Percentiles rank a stretch among this genome's conserved stretches.
Conservation (phyloP, 768 basidiomycete species). For the Lentinula detonsa region DNA sequence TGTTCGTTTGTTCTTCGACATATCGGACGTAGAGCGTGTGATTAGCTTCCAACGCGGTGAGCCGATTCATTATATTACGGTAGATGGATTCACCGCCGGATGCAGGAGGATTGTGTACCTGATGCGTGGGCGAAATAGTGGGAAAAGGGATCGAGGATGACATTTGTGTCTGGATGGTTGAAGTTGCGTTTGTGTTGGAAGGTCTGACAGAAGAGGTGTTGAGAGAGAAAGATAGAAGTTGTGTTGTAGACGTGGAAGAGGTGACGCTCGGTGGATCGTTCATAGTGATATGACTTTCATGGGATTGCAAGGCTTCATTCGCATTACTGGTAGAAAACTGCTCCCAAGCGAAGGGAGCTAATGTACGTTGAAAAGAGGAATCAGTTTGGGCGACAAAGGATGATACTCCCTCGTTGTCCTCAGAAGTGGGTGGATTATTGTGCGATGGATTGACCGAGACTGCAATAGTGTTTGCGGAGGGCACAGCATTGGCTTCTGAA, state of each 20-base stretch:
- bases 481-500: background rate
- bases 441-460: background rate
- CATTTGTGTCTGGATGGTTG: conserved; percentile 2
- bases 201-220: background rate
- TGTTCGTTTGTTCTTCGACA: conserved; percentile 82
- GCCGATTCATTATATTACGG: conserved; percentile 91
- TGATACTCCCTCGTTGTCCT: background rate
- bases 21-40: conserved; percentile 81
- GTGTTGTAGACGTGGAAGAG: background rate
- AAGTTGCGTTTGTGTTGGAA: background rate
- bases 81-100: conserved; percentile 87
- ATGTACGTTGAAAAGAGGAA: background rate
- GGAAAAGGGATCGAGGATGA: background rate
- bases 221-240: background rate
- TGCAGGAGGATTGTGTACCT: conserved; percentile 5
- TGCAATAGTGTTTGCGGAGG: background rate
- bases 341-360: background rate
- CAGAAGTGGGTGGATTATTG: background rate
- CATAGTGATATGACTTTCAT: background rate
- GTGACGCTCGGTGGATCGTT: background rate
- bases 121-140: conserved; percentile 5
- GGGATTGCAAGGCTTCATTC: background rate
- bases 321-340: background rate
- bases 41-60: conserved; percentile 80
- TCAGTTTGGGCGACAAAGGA: background rate